phyloP scores from a whole-genome alignment of 352 stramenopile species.

The Pythium phragmitis region DNA sequence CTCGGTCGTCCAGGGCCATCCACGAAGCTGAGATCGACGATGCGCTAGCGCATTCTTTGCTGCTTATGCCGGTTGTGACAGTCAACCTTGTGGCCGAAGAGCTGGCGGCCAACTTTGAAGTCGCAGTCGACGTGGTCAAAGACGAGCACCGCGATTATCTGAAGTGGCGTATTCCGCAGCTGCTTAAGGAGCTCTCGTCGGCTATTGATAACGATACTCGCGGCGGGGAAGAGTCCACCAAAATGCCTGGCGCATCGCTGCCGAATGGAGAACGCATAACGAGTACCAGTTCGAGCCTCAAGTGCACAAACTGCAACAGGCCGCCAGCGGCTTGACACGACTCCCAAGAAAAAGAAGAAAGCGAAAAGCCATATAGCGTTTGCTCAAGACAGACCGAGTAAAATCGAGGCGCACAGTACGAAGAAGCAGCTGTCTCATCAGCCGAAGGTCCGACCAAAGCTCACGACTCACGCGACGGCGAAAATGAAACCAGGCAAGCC shows the following conservation, averaged over 20 bases:
- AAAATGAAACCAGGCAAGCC: background rate
- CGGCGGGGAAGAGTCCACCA: background rate
- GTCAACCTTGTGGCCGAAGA: background rate
- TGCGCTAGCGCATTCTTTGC: background rate
- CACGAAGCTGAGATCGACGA: background rate
- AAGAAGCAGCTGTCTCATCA: too few relatives aligned
- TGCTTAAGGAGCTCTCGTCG: background rate
- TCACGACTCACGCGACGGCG: too few relatives aligned
- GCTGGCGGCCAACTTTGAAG: constrained; percentile 1
- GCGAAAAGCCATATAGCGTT: too few relatives aligned
- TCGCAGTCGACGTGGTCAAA: constrained; percentile 4
- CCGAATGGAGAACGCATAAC: too few relatives aligned
- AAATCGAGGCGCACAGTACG: too few relatives aligned
- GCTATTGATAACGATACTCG: background rate
- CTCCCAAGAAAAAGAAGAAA: too few relatives aligned
- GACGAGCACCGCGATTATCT: background rate
- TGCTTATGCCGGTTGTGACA: background rate
- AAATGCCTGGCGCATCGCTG: too few relatives aligned
- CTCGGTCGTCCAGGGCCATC: background rate
- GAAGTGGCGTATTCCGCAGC: background rate
- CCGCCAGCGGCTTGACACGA: too few relatives aligned
- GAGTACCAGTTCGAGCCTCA: too few relatives aligned
- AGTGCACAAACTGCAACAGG: too few relatives aligned
- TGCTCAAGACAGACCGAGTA: too few relatives aligned
- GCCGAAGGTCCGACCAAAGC: too few relatives aligned